Base-by-base conservation (phyloP, 345 rosid genomes). In the Nephelium lappaceum region DNA sequence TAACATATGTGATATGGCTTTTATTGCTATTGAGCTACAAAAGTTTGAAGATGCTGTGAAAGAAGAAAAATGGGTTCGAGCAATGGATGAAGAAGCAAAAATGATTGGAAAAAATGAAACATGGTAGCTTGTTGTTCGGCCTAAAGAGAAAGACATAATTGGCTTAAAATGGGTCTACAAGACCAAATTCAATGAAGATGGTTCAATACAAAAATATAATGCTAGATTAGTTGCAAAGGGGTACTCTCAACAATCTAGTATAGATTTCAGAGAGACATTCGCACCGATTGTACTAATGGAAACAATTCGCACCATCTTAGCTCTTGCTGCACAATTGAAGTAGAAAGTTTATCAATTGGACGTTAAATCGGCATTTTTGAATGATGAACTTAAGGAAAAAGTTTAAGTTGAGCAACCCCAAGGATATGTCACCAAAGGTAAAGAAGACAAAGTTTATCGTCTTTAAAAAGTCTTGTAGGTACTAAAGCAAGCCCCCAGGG, bases 61-160 rank as follows among this genome's bases (percentile, higher is more conserved):
- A 16, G 8, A 55, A n/a, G 4, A 51, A 18, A 18, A 8, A 3
- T 77, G 65, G 67, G 19, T 45, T 45, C 1, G 38, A 60, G 66
- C 24, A 5, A 77, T n/a, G 21, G 67, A 53, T 36, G 68, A 67
- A 9, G 75, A 77, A 19, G 8, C 69, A 42, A 23, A 5, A 5
- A 53, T 45, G 43, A 77, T 77, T 12, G 55, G 69, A 42, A 70
- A 69, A 58, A 69, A 63, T 36, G 1, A 21, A 21, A 75, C 70
- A 7, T 42, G 69, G 70, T 0, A 75, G 60, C 42, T 75, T 5
- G 60, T 75, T 11, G 61, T 63, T 8, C 14, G 12, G 14, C 78
- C 23, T 7, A 49, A 39, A n/a, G 8, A 43, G 0, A 41, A 57
- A 7, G 61, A 57, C 1, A 57, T n/a, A 16, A 57, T 57, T 57